Percentiles rank a stretch among this genome's conserved stretches.
These are phyloP conservation scores for Trichoderma asperelloides DNA, from an alignment of 495 filamentous ascomycete genomes.

Conservation along the genomic window DNA sequence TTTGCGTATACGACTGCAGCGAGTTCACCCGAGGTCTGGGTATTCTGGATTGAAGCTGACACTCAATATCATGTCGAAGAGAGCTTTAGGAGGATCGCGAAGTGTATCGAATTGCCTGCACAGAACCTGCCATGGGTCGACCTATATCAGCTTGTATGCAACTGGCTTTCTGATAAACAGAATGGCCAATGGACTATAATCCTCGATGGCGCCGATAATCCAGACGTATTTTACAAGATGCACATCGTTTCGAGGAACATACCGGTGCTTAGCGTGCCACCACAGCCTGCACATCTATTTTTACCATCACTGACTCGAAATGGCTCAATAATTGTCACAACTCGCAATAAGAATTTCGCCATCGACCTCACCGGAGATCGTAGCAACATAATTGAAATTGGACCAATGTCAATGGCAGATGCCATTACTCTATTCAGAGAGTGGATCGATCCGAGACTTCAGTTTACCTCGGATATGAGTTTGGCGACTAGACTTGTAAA, in stretches of 20 bases:
- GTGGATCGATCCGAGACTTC: slow-evolving; percentile 4
- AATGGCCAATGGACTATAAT: slow-evolving; percentile 38
- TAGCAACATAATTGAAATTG: slow-evolving; percentile 16
- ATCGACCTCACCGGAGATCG: slow-evolving; percentile 15
- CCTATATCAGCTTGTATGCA: slow-evolving; percentile 24
- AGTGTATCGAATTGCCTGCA: slow-evolving; percentile 19
- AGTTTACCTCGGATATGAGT: not conserved
- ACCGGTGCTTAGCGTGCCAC: no score
- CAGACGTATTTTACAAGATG: slow-evolving; percentile 24
- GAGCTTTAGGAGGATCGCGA: slow-evolving; percentile 32
- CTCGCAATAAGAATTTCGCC: slow-evolving; percentile 26
- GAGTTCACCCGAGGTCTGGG: slow-evolving; percentile 23
- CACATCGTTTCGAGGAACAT: slow-evolving; percentile 20
- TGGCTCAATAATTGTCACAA: slow-evolving; percentile 32
- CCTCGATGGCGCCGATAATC: slow-evolving; percentile 42
- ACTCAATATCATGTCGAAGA: slow-evolving; percentile 29
- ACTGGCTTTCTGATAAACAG: slow-evolving; percentile 29
- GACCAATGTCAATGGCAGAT: slow-evolving; percentile 25
- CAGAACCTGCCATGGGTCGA: slow-evolving; percentile 19
- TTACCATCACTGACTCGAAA: slow-evolving; percentile 24
- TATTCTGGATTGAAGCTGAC: slow-evolving; percentile 40
- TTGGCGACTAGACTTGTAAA: slow-evolving; percentile 1
- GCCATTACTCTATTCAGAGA: slow-evolving; percentile 15
- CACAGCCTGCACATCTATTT: slow-evolving; percentile 6
- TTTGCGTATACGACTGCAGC: slow-evolving; percentile 29